Evolutionary conservation across 192 early-diverging fungal genomes (phyloP).

Genomic region (Dispira simplex): DNA sequence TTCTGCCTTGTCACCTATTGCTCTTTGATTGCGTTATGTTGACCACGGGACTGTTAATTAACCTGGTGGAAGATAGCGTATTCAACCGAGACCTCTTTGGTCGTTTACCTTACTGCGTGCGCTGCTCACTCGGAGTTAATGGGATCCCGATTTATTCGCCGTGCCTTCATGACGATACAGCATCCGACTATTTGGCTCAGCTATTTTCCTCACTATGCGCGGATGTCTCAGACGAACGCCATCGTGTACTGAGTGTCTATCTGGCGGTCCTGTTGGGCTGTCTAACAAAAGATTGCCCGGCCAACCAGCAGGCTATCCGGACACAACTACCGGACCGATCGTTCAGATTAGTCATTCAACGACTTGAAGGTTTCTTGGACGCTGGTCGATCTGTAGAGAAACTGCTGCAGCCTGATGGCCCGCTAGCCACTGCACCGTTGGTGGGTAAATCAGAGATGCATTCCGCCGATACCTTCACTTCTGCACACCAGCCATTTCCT

Average conservation of each 20-base stretch:
- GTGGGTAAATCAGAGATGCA: too few relatives aligned
- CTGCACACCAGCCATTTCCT: too few relatives aligned
- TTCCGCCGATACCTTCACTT: too few relatives aligned
- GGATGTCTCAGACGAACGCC: too few relatives aligned
- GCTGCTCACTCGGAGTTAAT: background rate
- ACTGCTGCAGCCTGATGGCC: too few relatives aligned
- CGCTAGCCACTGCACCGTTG: too few relatives aligned
- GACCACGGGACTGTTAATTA: slow-evolving; percentile 8
- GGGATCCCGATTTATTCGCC: background rate
- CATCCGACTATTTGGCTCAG: background rate
- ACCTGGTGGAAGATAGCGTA: slow-evolving; percentile 1
- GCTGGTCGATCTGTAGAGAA: background rate
- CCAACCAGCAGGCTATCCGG: slow-evolving; percentile 2
- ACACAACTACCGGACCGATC: background rate
- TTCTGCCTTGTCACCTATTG: background rate
- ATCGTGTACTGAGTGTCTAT: slow-evolving; percentile 5
- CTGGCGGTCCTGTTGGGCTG: slow-evolving; percentile 7
- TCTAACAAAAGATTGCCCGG: background rate
- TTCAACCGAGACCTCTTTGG: background rate
- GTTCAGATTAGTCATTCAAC: background rate
- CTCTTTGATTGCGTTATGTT: slow-evolving; percentile 7
- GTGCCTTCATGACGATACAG: background rate
- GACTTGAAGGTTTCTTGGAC: background rate
- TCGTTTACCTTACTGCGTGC: background rate
- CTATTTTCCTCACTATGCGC: background rate